phyloP scores from a whole-genome alignment of 768 basidiomycete genomes.

The Dentipellis fragilis region DNA sequence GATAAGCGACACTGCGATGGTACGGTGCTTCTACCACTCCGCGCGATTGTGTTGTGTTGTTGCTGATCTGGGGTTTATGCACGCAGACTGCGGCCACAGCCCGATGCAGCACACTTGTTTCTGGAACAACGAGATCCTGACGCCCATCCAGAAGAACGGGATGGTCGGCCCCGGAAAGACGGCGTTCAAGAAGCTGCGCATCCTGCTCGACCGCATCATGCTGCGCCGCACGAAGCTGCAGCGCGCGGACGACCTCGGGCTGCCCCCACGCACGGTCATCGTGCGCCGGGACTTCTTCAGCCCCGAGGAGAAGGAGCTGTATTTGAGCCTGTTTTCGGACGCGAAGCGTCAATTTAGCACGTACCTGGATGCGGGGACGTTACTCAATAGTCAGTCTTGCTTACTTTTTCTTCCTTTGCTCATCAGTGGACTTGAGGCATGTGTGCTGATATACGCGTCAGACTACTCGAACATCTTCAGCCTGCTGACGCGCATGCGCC shows the following conservation, averaged over 20 bases:
- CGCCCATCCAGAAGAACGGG: slow-evolving; percentile 89
- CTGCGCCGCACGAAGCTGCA: slow-evolving; percentile 86
- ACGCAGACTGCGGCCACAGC: slow-evolving; percentile 68
- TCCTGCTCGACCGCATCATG: slow-evolving; percentile 93
- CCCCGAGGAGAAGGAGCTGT: slow-evolving; percentile 93
- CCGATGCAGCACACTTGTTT: slow-evolving; percentile 91
- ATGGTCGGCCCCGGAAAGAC: slow-evolving; percentile 67
- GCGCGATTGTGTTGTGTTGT: background rate
- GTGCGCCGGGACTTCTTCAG: slow-evolving; percentile 90
- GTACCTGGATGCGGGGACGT: slow-evolving; percentile 82
- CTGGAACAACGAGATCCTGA: slow-evolving; percentile 95
- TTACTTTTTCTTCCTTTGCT: background rate
- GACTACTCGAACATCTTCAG: slow-evolving; percentile 89
- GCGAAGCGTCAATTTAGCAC: slow-evolving; percentile 89
- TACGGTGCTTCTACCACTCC: slow-evolving; percentile 22
- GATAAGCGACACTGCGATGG: slow-evolving; percentile 80
- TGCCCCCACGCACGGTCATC: slow-evolving; percentile 86
- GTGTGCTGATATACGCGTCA: slow-evolving; percentile 18
- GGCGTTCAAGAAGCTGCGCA: slow-evolving; percentile 89
- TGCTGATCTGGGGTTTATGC: background rate
- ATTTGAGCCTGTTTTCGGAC: slow-evolving; percentile 83
- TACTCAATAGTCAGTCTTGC: slow-evolving; percentile 72
- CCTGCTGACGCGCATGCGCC: slow-evolving; percentile 90
- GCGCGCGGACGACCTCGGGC: slow-evolving; percentile 90
- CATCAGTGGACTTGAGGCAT: slow-evolving; percentile 6